These are phyloP conservation scores for Diplocarpon rosae DNA, from an alignment of 2,329 filamentous ascomycete genomes.

Conservation along the genomic window DNA sequence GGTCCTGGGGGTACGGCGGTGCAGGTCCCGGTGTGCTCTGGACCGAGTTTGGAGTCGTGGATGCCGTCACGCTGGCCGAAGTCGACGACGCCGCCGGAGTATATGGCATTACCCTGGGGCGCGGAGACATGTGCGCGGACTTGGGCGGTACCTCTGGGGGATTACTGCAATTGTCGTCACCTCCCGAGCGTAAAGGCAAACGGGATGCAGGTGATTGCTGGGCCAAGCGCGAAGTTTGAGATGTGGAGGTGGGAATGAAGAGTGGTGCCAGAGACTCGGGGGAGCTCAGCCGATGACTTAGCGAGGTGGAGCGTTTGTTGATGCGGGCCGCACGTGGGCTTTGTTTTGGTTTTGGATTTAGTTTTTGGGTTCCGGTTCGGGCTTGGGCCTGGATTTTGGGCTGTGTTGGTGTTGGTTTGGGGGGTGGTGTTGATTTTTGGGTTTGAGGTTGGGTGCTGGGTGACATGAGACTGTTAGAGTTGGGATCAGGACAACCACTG, in stretches of 20 bases:
- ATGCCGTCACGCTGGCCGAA: constrained; percentile 14
- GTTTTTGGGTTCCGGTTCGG: too few relatives aligned
- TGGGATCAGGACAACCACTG: not conserved
- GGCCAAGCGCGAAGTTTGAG: constrained; percentile 12
- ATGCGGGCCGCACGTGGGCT: too few relatives aligned
- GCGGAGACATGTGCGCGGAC: constrained; percentile 35
- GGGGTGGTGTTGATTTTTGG: too few relatives aligned
- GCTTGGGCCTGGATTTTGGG: too few relatives aligned
- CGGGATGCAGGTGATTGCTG: constrained; percentile 27
- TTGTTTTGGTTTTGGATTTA: too few relatives aligned
- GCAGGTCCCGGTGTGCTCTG: constrained; percentile 14
- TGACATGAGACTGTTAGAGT: not conserved
- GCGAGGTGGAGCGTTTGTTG: constrained; percentile 14
- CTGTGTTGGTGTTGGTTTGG: too few relatives aligned
- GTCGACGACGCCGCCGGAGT: constrained; percentile 34
- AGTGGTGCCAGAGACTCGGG: constrained; percentile 45
- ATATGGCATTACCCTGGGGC: constrained; percentile 30
- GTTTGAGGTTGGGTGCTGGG: too few relatives aligned
- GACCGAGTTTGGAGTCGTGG: constrained; percentile 18
- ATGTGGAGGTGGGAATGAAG: constrained; percentile 36
- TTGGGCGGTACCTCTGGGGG: constrained; percentile 31
- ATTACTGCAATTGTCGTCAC: constrained; percentile 24
- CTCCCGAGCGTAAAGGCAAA: constrained; percentile 33
- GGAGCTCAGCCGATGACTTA: constrained; percentile 34
- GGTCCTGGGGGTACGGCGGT: not conserved